Evolutionary conservation across 2,329 filamentous ascomycete species (phyloP).

Genomic region (Aspergillus unguis): DNA sequence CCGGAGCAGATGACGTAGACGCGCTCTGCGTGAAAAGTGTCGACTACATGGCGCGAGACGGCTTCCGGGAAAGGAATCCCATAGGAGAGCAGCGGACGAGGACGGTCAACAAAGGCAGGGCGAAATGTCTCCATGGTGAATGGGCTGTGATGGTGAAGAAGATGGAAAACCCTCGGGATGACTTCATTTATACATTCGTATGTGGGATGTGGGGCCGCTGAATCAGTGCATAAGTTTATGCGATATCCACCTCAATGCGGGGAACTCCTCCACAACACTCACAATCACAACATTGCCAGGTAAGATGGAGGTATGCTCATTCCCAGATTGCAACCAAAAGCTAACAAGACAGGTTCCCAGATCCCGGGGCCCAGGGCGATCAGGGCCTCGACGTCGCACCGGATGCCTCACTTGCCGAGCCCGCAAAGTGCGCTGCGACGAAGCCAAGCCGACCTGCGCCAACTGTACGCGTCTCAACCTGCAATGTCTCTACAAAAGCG

Average conservation of each 20-base stretch:
- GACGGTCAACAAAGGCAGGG: conserved; percentile 36
- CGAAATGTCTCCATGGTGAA: conserved; percentile 33
- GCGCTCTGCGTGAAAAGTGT: conserved; percentile 45
- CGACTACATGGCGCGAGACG: conserved; percentile 44
- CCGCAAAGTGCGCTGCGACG: conserved; percentile 37
- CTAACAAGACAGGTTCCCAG: conserved; percentile 14
- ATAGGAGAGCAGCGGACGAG: conserved; percentile 46
- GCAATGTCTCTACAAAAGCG: conserved; percentile 28
- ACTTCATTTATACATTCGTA: no score
- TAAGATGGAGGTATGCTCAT: no score
- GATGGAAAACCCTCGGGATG: no score
- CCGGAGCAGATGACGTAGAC: conserved; percentile 54
- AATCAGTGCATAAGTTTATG: no score
- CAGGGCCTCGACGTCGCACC: conserved; percentile 34
- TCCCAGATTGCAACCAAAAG: no score
- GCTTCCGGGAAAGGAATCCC: conserved; percentile 48
- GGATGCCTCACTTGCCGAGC: conserved; percentile 36
- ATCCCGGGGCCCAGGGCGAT: conserved; percentile 34
- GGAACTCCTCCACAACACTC: no score
- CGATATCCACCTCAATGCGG: no score
- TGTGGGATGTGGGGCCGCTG: no score
- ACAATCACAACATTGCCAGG: no score
- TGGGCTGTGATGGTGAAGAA: no score
- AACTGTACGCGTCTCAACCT: conserved; percentile 34
- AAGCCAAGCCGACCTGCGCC: conserved; percentile 33